Conservation (phyloP, 148 eudicot genomes). For the Rhododendron mucronatum region DNA sequence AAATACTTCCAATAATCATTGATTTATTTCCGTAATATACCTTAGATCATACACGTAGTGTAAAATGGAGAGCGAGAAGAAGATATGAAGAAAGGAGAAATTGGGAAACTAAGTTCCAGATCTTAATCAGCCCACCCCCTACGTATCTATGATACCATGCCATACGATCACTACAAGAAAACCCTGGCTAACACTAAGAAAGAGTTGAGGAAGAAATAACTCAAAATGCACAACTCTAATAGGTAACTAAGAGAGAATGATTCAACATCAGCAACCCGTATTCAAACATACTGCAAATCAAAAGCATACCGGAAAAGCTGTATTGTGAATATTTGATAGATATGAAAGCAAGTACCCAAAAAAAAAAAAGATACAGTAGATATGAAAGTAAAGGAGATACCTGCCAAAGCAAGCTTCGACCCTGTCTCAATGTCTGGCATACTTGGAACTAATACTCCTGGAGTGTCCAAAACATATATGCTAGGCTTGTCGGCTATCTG, state of each 20-base stretch:
- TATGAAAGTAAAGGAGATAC: conserved; percentile 22
- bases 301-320: background rate
- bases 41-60: background rate
- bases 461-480: conserved; percentile 93
- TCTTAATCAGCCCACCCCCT: background rate
- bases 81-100: background rate
- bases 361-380: no score
- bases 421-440: conserved; percentile 90
- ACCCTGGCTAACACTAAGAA: background rate
- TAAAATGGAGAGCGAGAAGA: background rate
- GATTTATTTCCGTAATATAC: background rate
- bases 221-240: background rate
- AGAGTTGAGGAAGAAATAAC: background rate
- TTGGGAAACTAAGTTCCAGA: background rate
- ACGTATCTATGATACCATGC: background rate
- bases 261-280: background rate
- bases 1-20: background rate
- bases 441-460: conserved; percentile 90
- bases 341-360: no score
- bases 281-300: background rate
- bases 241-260: background rate
- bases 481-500: conserved; percentile 96
- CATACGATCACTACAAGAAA: background rate
- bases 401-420: conserved; percentile 81
- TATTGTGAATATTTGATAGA: background rate